Evolutionary conservation across 164 flowering plant genomes (phyloP), one percentile per base, ranked within the genome.

Genomic region (Sextonia rubra): DNA sequence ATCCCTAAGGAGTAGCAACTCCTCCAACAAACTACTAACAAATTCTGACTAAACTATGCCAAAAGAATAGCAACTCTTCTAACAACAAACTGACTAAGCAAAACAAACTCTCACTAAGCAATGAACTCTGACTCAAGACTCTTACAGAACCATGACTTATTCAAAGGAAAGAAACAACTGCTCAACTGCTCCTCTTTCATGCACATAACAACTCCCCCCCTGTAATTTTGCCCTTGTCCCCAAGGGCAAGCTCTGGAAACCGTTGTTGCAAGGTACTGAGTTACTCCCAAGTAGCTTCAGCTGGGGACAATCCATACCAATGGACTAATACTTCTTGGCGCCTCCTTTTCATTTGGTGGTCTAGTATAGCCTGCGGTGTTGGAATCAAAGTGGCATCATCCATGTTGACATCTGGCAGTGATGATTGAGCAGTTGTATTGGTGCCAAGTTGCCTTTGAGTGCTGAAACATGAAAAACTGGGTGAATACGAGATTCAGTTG

Each of bases 211-310:
- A n/a, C 37, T 66, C 15, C 69, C 18, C 26, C 25, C 55, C 69
- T 18, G 52, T 8, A 8, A 15, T 4, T 30, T 5, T 8, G 2
- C 48, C 23, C 48, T 66, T 66, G 48, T 30, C 22, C 58, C 5
- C 60, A 47, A 68, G 29, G 58, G 60, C 3, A 29, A 47, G 14
- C 11, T 27, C 2, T 12, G 44, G 60, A 68, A n/a, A 48, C 4
- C 32, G 2, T 22, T 18, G 4, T 6, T 24, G 9, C 20, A 24
- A 5, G 15, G 24, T 49, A 12, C 12, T 14, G 0, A 22, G 9
- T n/a, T 12, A 37, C 15, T 68, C 44, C 70, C 32, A 68, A 1
- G 70, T 68, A 7, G 70, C 60, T 22, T 68, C 70, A 15, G 30
- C 44, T 24, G 18, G 60, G 15, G 60, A 68, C 11, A 47, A n/a